Percentiles rank a stretch among this genome's conserved stretches.
Conservation (phyloP, 2,329 filamentous ascomycete genomes). For the Beauveria varroae region DNA sequence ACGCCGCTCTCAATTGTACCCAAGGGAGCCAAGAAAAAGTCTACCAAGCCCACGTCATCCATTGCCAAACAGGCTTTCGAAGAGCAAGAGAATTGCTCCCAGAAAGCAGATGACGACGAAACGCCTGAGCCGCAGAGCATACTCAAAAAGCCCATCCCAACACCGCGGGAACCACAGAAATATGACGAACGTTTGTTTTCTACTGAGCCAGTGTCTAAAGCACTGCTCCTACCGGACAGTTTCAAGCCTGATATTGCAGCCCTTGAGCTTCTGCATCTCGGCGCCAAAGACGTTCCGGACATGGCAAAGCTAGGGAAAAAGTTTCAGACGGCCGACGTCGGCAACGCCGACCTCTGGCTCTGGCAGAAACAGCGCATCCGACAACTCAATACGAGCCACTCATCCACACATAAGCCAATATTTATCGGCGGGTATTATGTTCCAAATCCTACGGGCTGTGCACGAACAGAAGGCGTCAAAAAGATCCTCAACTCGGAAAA, state of each 20-base stretch:
- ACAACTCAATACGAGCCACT: slow-evolving; percentile 41
- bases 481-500: slow-evolving; percentile 97
- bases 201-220: slow-evolving; percentile 35
- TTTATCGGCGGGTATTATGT: slow-evolving; percentile 67
- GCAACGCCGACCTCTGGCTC: slow-evolving; percentile 46
- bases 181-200: slow-evolving; percentile 42
- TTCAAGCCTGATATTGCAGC: slow-evolving; percentile 39
- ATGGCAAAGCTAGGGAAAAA: slow-evolving; percentile 40
- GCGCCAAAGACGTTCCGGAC: slow-evolving; percentile 41
- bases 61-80: slow-evolving; percentile 70
- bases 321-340: slow-evolving; percentile 36
- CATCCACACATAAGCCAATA: slow-evolving; percentile 25
- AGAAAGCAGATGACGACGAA: slow-evolving; percentile 41
- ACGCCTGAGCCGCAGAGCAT: not conserved
- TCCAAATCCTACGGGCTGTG: slow-evolving; percentile 74
- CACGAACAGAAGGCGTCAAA: slow-evolving; percentile 86
- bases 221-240: slow-evolving; percentile 36
- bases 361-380: slow-evolving; percentile 50
- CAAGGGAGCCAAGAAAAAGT: slow-evolving; percentile 41
- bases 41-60: slow-evolving; percentile 60
- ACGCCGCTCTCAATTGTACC: slow-evolving; percentile 31
- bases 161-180: slow-evolving; percentile 26
- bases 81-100: slow-evolving; percentile 52
- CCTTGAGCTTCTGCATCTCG: slow-evolving; percentile 36
- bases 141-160: slow-evolving; percentile 22